Evolutionary conservation across 495 filamentous ascomycete species (phyloP), one percentile per base, ranked within the genome.

Genomic region (Neurospora discreta): DNA sequence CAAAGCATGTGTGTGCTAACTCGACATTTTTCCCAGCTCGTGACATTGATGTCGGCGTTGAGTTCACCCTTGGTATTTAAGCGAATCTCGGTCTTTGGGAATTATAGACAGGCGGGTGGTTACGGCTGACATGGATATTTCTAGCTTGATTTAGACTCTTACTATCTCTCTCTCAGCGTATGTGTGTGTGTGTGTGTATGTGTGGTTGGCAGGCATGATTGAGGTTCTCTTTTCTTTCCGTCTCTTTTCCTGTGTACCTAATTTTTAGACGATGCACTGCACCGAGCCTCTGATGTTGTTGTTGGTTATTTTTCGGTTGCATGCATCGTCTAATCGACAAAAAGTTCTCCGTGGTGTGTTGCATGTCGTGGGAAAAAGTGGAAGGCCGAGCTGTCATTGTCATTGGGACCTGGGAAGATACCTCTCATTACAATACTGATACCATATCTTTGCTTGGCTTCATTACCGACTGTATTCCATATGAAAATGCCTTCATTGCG

Each of bases 11-110:
- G 33, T 68, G 11, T 71, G 41, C 41, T 70, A 60, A 74, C 68
- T 36, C 26, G 5, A 8, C 72, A 46, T 60, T 20, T n/a, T 73
- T 70, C 52, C 9, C 74, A 90, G 94, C 94, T 79, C 92, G 95
- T 74, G 95, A 98, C 78, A 97, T 98, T 79, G 95, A 99, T 79
- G 95, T 99, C 71, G 95, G 93, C 71, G 95, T 99, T 75, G 95
- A 98, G 82, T 99, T 98, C 83, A 94, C 91, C 76, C 87, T 98
- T 76, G 95, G 93, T 81, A 96, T 99, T 84, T 98, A 91, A 78
- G 79, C 13, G 52, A 60, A 60, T 30, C 52, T 60, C 52, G 52
- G 52, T 30, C 23, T 60, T 18, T 9, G 23, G 52, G 52, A 60
- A 60, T 30, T 60, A 30, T 60, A 30, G 3, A 60, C 52, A 60